Base-by-base conservation (phyloP, 179 eudicot genomes). In the Actinidia arguta region DNA sequence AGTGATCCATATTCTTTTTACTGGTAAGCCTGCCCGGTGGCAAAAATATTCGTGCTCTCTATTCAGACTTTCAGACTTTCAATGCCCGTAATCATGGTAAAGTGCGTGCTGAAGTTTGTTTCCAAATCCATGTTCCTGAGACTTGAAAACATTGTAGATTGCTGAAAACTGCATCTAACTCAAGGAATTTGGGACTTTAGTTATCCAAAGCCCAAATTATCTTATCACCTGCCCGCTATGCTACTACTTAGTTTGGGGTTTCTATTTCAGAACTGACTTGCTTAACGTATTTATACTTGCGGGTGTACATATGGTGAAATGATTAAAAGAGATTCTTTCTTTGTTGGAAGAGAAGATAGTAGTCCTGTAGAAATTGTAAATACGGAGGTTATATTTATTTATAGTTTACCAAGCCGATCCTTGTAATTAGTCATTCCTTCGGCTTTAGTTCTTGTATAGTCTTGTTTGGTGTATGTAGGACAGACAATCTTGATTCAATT, bases 331-430 rank as follows among this genome's bases (percentile, higher is more conserved):
- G 67, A 61, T 76, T 79, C 48, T 73, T 73, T 83, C 74, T 42
- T 58, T 24, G 67, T 55, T 27, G 36, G 80, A 83, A 56, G 81
- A 78, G 56, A 47, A 73, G 80, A 56, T 61, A 14, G 18, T 39
- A 64, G 76, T 80, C 84, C 51, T 82, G 76, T 86, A 80, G 75
- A 80, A 78, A 76, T 7, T 85, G 88, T 86, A 73, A 81, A 73
- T 81, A 64, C 42, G 10, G 68, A 31, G 75, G 51, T 36, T 18
- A 17, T 78, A 66, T 73, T 44, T 44, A 55, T 18, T 51, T 18
- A 64, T 3, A 14, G 73, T 61, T 69, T 50, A 39, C 61, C 59
- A 46, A 31, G 66, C 79, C 76, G 75, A 81, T 61, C 59, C 64
- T 66, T 88, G 88, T 79, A 71, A 78, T 47, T 85, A 68, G 69